Evolutionary conservation across 1,139 yeast genomes (phyloP).

Genomic region (Hansenula sp.): DNA sequence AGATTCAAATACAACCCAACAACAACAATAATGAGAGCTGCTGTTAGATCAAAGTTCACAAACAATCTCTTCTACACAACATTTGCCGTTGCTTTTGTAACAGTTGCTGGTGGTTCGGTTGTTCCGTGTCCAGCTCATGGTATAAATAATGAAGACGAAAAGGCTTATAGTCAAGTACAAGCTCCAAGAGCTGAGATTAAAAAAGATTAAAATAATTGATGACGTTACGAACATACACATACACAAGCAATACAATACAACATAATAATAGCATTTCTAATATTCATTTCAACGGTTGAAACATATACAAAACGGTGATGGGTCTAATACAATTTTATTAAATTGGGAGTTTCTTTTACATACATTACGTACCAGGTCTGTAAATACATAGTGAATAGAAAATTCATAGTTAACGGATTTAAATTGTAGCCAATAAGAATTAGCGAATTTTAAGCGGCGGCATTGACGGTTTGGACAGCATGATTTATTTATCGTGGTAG

Average conservation of each 20-base stretch:
- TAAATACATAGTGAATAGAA: neutral
- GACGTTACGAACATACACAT: neutral
- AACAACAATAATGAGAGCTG: conserved; percentile 27
- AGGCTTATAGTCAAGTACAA: conserved; percentile 8
- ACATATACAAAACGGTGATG: neutral
- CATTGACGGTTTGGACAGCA: too few species aligned
- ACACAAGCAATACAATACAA: neutral
- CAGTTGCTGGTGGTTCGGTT: conserved; percentile 35
- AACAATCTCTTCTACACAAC: conserved; percentile 34
- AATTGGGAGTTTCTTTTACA: too few species aligned
- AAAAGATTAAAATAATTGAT: neutral
- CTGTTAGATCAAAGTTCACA: conserved; percentile 31
- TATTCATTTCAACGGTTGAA: neutral
- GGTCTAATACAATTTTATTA: neutral
- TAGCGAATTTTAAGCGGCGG: neutral
- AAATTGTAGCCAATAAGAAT: neutral
- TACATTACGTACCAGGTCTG: neutral
- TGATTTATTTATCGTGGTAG: too few species aligned
- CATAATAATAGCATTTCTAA: neutral
- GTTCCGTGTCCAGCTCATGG: conserved; percentile 39
- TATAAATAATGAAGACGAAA: conserved; percentile 32
- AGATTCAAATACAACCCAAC: conserved; percentile 2
- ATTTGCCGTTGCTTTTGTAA: conserved; percentile 34
- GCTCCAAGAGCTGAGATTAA: neutral
- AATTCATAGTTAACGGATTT: too few species aligned